Evolutionary conservation across 2,329 filamentous ascomycete species (phyloP), one percentile per base, ranked within the genome.

Genomic region (Paradendryphiella salina): DNA sequence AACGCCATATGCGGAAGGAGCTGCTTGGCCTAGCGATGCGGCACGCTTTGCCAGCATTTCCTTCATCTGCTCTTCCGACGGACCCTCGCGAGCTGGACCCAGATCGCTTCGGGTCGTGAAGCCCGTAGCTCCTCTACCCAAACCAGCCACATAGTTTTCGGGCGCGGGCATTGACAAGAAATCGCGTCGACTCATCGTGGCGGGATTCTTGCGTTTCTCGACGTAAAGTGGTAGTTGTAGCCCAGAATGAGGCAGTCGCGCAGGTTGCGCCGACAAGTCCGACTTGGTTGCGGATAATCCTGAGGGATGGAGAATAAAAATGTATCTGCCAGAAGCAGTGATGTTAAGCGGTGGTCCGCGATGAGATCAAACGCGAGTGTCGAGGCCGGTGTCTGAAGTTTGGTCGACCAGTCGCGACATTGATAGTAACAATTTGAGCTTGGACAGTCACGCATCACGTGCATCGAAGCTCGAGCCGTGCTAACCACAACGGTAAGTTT

Each of bases 31-130:
- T 0, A 97, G 83, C 68, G 89, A 85, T 50, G 90, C 89, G 6
- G 94, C 93, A 65, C 95, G 87, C 76, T 96, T 96, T 40, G 92
- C 92, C 63, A 99, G 87, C 56, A 90, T 92, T 74, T 96, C 94
- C 74, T 97, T 96, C 77, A 99, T 96, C 76, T 97, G 93, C 72
- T 99, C 94, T 66, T 96, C 93, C 54, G 89, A 96, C 40, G 94
- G 94, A 13, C 94, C 94, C 78, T 96, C 93, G 66, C 93, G 85
- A 52, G 93, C 93, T 42, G 95, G 94, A 50, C 95, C 94, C 50
- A 99, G 81, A 82, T 99, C 94, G 50, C 93, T 97, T 67, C 95
- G 86, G 33, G 94, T 99, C 13, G 94, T 97, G 78, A 99, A 99
- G 54, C 95, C 94, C 6, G 94, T 99, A 17, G 95, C 95, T 77